These are phyloP conservation scores for Limonium bicolor DNA, from an alignment of 148 eudicot genomes.

Conservation along the genomic window DNA sequence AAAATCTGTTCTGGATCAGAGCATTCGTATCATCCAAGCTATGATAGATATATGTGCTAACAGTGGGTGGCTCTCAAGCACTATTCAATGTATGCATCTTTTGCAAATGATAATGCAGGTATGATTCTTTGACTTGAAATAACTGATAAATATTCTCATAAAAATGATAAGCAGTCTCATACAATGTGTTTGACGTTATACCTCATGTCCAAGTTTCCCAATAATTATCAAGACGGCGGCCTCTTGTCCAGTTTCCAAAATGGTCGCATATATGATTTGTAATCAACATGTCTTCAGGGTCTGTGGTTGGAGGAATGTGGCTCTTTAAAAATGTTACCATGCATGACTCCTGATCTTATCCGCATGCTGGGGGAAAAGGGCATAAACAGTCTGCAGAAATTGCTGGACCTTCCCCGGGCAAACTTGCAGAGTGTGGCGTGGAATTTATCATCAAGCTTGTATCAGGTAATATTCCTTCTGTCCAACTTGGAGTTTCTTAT, in stretches of 20 bases:
- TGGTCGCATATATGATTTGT: too few relatives aligned
- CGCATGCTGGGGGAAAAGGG: conserved; percentile 34
- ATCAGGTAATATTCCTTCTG: too few relatives aligned
- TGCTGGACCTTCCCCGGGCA: conserved; percentile 42
- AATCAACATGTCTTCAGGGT: too few relatives aligned
- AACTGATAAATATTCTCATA: too few relatives aligned
- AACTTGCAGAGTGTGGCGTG: conserved; percentile 35
- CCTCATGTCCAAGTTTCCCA: too few relatives aligned
- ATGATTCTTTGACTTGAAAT: too few relatives aligned
- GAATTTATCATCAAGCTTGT: conserved; percentile 12
- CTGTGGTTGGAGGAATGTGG: conserved; percentile 66
- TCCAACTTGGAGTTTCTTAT: too few relatives aligned
- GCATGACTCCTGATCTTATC: conserved; percentile 53
- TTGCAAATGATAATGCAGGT: conserved; percentile 99
- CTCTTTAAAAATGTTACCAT: conserved; percentile 71
- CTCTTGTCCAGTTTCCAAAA: too few relatives aligned
- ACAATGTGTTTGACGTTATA: too few relatives aligned
- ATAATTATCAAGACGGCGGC: too few relatives aligned
- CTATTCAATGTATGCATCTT: conserved; percentile 85
- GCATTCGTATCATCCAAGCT: conserved; percentile 95
- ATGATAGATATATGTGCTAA: conserved; percentile 98
- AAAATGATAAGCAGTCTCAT: too few relatives aligned
- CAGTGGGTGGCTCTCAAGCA: conserved; percentile 96
- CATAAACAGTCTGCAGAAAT: conserved; percentile 45
- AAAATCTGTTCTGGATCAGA: conserved; percentile 94